phyloP scores from a whole-genome alignment of 352 stramenopile species.

The Phytophthora kernoviae region DNA sequence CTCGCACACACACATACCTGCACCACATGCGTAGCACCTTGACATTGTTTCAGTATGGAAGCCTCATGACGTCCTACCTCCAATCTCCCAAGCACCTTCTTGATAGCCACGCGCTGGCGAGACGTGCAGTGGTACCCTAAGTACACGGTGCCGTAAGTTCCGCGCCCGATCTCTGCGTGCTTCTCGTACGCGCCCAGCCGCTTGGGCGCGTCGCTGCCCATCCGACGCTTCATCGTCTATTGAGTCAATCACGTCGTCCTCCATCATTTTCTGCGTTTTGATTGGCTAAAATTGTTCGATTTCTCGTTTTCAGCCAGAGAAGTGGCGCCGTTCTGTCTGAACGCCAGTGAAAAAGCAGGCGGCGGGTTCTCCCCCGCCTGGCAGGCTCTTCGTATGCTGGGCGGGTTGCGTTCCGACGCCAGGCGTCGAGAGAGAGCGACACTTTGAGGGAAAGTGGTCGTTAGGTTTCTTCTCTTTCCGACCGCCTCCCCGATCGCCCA shows the following conservation, averaged over 20 bases:
- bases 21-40: constrained; percentile 52
- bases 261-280: too few species aligned
- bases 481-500: not conserved
- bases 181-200: constrained; percentile 73
- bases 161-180: constrained; percentile 76
- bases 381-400: not conserved
- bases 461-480: not conserved
- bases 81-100: constrained; percentile 65
- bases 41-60: constrained; percentile 52
- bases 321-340: too few species aligned
- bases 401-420: constrained; percentile 7
- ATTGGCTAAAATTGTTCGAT: too few species aligned
- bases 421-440: not conserved
- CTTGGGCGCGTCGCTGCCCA: constrained; percentile 40
- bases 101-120: constrained; percentile 62
- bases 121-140: constrained; percentile 49
- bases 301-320: too few species aligned
- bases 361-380: not conserved
- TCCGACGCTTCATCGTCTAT: constrained; percentile 38
- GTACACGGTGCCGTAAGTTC: constrained; percentile 83
- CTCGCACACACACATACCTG: constrained; percentile 37
- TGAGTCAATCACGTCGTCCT: not conserved
- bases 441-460: not conserved
- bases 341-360: constrained; percentile 1
- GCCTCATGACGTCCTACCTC: constrained; percentile 53